Conservation (phyloP, 345 rosid genomes). For the Linum trigynum region DNA sequence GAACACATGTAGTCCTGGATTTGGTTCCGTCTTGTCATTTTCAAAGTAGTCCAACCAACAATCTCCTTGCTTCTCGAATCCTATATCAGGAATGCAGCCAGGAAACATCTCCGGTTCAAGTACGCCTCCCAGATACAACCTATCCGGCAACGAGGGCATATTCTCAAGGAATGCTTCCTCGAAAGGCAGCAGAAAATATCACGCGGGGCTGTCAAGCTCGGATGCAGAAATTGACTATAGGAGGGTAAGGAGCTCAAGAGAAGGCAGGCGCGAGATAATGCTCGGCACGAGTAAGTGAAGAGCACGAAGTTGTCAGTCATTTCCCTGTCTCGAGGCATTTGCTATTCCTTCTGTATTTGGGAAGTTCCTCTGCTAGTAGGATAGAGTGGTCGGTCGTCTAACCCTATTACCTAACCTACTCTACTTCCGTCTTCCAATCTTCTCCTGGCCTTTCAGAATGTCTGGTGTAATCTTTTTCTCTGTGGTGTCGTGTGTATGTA, state of each 20-base stretch:
- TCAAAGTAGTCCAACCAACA: neutral
- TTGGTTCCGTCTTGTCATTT: no score
- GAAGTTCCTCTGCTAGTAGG: no score
- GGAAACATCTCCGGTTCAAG: conserved; percentile 38
- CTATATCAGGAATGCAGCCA: conserved; percentile 32
- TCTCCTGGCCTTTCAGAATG: no score
- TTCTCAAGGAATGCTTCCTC: conserved; percentile 50
- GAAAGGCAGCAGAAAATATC: conserved; percentile 56
- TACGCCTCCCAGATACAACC: conserved; percentile 17
- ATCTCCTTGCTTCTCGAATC: conserved; percentile 28
- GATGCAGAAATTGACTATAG: conserved; percentile 95
- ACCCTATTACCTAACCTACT: no score
- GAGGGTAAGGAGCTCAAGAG: conserved; percentile 89
- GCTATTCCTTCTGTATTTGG: no score
- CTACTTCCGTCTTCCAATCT: no score
- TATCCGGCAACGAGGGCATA: conserved; percentile 34
- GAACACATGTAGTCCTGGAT: no score
- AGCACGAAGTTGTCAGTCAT: conserved; percentile 4
- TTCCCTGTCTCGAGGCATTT: no score
- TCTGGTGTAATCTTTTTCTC: no score
- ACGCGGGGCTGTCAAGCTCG: conserved; percentile 57
- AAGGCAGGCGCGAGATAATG: conserved; percentile 44
- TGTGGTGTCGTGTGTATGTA: no score
- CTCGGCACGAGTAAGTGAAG: conserved; percentile 15
- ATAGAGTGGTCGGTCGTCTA: no score